A percentile compares a stretch with the other conserved stretches of the same genome.
These are phyloP conservation scores for Pseudocohnilembus persalinus DNA, from an alignment of 169 alveolate species.

Conservation along the genomic window DNA sequence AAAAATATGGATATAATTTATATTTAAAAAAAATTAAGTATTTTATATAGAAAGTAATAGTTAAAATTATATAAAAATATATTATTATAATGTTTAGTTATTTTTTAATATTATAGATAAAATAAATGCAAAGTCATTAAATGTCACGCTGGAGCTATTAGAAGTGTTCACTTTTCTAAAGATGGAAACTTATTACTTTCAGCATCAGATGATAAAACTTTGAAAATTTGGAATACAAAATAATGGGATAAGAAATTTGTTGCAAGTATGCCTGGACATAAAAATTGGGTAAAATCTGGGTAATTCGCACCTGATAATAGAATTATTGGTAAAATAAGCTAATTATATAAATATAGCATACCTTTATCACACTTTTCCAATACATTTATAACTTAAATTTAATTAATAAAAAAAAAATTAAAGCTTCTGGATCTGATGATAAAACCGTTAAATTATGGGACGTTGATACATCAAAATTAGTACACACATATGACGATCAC, in stretches of 20 bases:
- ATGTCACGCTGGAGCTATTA: slow-evolving; percentile 73
- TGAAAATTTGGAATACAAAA: slow-evolving; percentile 58
- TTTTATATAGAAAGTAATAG: background rate
- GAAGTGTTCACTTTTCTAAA: slow-evolving; percentile 61
- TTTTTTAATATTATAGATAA: slow-evolving; percentile 18
- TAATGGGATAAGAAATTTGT: slow-evolving; percentile 59
- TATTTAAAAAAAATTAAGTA: slow-evolving; percentile 25
- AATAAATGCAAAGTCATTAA: slow-evolving; percentile 54
- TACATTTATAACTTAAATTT: background rate
- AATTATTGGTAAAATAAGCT: slow-evolving; percentile 53
- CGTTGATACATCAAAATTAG: slow-evolving; percentile 42
- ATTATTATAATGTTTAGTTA: slow-evolving; percentile 16
- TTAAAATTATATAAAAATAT: background rate
- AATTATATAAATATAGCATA: background rate
- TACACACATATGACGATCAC: slow-evolving; percentile 57
- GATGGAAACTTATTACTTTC: slow-evolving; percentile 67
- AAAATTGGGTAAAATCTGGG: slow-evolving; percentile 81
- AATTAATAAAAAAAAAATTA: no score
- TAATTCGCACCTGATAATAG: slow-evolving; percentile 72
- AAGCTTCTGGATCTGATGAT: slow-evolving; percentile 63
- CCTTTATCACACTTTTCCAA: background rate
- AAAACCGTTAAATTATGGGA: slow-evolving; percentile 71
- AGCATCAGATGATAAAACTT: slow-evolving; percentile 81
- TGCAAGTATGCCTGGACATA: slow-evolving; percentile 68
- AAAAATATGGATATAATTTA: background rate